Conservation (phyloP, 352 stramenopile genomes). For the Pythium pectinolyticum region DNA sequence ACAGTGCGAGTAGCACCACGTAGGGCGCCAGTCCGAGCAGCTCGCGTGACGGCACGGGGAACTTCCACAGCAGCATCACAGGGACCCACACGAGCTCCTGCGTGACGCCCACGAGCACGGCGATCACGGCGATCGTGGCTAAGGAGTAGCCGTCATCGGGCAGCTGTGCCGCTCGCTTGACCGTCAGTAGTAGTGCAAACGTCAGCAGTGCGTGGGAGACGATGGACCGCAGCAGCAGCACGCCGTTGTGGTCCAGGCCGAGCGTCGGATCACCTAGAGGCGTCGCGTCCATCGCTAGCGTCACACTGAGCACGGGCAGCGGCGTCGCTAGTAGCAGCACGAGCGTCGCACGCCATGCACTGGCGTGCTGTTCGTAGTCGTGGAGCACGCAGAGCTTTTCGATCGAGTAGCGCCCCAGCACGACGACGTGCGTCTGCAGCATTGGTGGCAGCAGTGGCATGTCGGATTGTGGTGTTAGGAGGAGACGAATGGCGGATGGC, state of each 20-base stretch:
- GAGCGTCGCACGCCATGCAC: background rate
- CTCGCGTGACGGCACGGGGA: conserved; percentile 19
- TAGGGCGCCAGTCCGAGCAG: conserved; percentile 10
- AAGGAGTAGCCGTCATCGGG: background rate
- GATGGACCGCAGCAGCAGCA: conserved; percentile 1
- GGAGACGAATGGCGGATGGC: no score
- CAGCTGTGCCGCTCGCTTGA: background rate
- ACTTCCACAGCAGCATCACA: conserved; percentile 11
- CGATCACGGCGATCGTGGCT: conserved; percentile 1
- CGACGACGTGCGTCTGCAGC: no score
- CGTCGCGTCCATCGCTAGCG: background rate
- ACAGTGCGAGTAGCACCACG: background rate
- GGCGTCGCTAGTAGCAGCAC: conserved; percentile 7
- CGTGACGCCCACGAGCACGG: background rate
- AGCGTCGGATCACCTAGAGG: background rate
- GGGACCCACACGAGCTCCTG: conserved; percentile 18
- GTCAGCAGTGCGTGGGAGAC: conserved; percentile 5
- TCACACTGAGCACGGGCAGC: background rate
- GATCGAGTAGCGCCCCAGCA: conserved; percentile 1
- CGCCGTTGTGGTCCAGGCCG: background rate
- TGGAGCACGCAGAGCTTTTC: background rate
- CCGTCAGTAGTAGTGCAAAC: conserved; percentile 2
- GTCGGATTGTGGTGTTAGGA: no score
- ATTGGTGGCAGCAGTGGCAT: no score
- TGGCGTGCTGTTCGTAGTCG: background rate